These are phyloP conservation scores for Cajanus cajan DNA, from an alignment of 306 rosid genomes.

Conservation along the genomic window DNA sequence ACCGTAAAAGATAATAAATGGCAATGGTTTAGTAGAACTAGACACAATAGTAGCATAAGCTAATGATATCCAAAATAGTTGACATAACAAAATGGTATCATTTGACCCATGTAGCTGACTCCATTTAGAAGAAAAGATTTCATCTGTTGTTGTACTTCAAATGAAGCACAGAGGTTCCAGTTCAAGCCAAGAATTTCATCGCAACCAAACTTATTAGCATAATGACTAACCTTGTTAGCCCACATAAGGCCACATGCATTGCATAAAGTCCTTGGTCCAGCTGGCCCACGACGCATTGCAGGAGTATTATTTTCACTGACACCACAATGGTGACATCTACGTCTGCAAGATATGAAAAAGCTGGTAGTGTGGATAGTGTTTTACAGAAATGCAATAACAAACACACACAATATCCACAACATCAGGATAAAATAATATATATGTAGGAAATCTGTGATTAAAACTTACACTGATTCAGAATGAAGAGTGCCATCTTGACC, in stretches of 20 bases:
- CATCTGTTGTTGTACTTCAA: background rate
- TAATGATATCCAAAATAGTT: constrained; percentile 17
- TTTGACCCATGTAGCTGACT: background rate
- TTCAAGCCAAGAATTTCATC: constrained; percentile 15
- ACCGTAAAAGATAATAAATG: background rate
- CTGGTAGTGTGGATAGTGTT: background rate
- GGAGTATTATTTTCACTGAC: constrained; percentile 87
- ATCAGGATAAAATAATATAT: background rate
- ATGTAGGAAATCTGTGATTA: constrained; percentile 13
- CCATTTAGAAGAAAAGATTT: background rate
- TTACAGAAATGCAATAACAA: background rate
- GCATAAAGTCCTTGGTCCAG: constrained; percentile 94
- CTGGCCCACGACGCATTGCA: constrained; percentile 99
- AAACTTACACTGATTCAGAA: constrained; percentile 80
- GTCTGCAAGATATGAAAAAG: constrained; percentile 49
- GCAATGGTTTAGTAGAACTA: background rate
- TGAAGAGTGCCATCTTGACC: constrained; percentile 62
- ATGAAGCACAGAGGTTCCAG: background rate
- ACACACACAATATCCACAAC: constrained; percentile 8
- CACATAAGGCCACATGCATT: constrained; percentile 99
- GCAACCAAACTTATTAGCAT: constrained; percentile 11
- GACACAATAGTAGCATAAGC: background rate
- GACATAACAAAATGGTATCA: background rate
- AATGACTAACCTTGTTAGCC: constrained; percentile 86
- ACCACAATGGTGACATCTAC: constrained; percentile 92